These are phyloP conservation scores for Saprolegnia diclina DNA, from an alignment of 352 stramenopile genomes.

Conservation along the genomic window DNA sequence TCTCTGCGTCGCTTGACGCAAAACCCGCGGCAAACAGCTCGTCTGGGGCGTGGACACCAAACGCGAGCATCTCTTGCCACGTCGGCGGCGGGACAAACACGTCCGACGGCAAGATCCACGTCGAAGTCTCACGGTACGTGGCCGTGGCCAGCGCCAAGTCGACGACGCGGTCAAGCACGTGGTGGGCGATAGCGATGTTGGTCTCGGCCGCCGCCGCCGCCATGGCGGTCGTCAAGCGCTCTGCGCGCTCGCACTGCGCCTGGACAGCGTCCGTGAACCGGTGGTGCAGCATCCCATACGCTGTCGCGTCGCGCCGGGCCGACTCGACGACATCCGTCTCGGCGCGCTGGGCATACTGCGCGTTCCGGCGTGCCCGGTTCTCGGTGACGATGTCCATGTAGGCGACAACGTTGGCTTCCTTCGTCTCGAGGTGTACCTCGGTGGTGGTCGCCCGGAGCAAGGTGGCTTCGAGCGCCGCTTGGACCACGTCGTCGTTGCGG, in stretches of 20 bases:
- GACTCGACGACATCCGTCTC: slow-evolving; percentile 39
- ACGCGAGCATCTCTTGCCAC: slow-evolving; percentile 56
- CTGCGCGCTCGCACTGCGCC: slow-evolving; percentile 39
- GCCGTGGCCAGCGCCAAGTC: slow-evolving; percentile 53
- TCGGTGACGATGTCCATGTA: slow-evolving; percentile 65
- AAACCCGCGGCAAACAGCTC: not conserved
- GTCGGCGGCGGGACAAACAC: slow-evolving; percentile 43
- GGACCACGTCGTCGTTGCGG: slow-evolving; percentile 30
- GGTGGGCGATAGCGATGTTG: slow-evolving; percentile 38
- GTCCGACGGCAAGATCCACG: slow-evolving; percentile 6
- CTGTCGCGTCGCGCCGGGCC: slow-evolving; percentile 47
- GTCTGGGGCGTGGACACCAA: slow-evolving; percentile 27
- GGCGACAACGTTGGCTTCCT: slow-evolving; percentile 45
- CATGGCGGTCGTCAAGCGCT: slow-evolving; percentile 34
- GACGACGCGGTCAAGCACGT: slow-evolving; percentile 46
- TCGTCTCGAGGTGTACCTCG: slow-evolving; percentile 37
- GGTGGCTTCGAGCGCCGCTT: slow-evolving; percentile 38
- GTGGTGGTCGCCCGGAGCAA: slow-evolving; percentile 44
- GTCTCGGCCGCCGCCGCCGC: slow-evolving; percentile 37
- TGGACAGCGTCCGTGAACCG: slow-evolving; percentile 58
- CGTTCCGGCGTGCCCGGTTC: slow-evolving; percentile 47
- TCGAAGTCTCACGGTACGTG: slow-evolving; percentile 30
- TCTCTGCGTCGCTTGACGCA: not conserved
- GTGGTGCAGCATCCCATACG: slow-evolving; percentile 49
- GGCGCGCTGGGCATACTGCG: slow-evolving; percentile 47